Base-by-base conservation (phyloP, 768 basidiomycete species). In the Psilocybe cyanescens region DNA sequence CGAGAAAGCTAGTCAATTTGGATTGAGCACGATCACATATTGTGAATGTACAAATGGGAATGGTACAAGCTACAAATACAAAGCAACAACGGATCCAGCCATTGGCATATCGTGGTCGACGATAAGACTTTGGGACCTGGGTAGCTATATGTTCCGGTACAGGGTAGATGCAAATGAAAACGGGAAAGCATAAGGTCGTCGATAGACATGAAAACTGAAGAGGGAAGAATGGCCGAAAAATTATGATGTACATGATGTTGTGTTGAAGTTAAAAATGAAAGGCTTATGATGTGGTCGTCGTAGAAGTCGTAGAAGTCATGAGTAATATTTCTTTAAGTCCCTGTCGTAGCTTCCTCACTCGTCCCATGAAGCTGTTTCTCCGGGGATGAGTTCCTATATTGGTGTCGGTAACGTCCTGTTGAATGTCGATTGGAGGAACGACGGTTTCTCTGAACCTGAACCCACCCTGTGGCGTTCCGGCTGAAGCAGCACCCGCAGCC, bases 271-370 rank as follows among this genome's bases (percentile, higher is more conserved):
- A 28, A 28, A 28, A 28, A 56, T 17, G 16, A 57, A 35, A 47
- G 29, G 44, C 31, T 31, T 12, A 33, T 48, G 56, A 30, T 29
- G 57, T 57, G 24, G 57, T 50, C 31, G 57, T 48, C 29, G 47
- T 48, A 8, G 51, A 53, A 28, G 54, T 59, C 39, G 61, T 61
- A 19, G 55, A 58, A 52, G 58, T 60, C 59, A 55, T 61, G 16
- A 63, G 29, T 39, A 72, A 55, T 63, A 72, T 70, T 24, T 78
- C 75, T 63, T 72, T 76, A 59, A 80, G 52, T n/a, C 73, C 74
- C 58, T 70, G 69, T 47, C 72, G 64, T 30, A 76, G 55, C 56
- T 70, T 75, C 67, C 65, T 74, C 39, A 74, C 72, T 51, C 71
- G 67, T 11, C 64, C 66, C 61, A 65, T 67, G 39, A 73, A 66